Conservation (phyloP, 2,329 filamentous ascomycete genomes). For the Hansfordia pulvinata region DNA sequence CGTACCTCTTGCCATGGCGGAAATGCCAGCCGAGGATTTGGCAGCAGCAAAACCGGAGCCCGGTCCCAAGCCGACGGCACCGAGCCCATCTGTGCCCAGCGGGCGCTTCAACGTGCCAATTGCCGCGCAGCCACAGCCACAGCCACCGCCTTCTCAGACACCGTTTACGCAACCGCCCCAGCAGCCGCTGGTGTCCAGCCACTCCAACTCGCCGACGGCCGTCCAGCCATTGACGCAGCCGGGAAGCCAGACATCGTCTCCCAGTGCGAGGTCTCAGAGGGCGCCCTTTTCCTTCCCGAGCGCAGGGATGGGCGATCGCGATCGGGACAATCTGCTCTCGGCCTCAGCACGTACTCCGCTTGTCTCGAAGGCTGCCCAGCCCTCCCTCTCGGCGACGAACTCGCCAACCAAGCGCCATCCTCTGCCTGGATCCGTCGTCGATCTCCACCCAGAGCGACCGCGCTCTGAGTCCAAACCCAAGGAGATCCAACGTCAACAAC, state of each 20-base stretch:
- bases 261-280: constrained; percentile 25
- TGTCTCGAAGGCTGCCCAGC: constrained; percentile 13
- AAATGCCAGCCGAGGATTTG: constrained; percentile 30
- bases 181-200: too few relatives aligned
- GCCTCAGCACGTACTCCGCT: constrained; percentile 17
- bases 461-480: constrained; percentile 15
- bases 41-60: constrained; percentile 30
- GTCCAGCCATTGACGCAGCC: constrained; percentile 24
- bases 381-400: constrained; percentile 12
- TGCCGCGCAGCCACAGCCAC: constrained; percentile 23
- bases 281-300: constrained; percentile 34
- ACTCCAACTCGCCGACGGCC: constrained; percentile 16
- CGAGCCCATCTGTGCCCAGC: constrained; percentile 28
- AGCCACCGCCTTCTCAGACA: constrained; percentile 16
- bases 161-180: constrained; percentile 19
- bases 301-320: constrained; percentile 16
- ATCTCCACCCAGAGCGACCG: constrained; percentile 16
- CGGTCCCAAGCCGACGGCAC: constrained; percentile 18
- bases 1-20: constrained; percentile 36
- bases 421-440: constrained; percentile 14
- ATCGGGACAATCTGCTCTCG: constrained; percentile 12
- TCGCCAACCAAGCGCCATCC: constrained; percentile 16
- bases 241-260: constrained; percentile 38
- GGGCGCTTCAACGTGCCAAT: constrained; percentile 31
- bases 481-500: constrained; percentile 16